Evolutionary conservation across 345 rosid species (phyloP), one percentile per base, ranked within the genome.

Genomic region (Dimocarpus longan): DNA sequence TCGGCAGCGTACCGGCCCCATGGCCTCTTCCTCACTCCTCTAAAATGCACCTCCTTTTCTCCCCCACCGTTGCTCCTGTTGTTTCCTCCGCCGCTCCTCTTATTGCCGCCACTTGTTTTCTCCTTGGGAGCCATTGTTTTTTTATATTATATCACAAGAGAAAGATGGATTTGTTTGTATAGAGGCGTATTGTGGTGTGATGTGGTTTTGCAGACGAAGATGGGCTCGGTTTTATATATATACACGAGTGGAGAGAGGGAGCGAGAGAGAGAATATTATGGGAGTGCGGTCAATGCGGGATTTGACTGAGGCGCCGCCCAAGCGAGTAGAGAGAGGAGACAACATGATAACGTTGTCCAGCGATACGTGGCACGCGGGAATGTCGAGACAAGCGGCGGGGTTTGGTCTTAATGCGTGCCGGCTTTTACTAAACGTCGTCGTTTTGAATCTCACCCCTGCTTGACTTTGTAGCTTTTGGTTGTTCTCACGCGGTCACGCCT

Each of bases 1-100:
- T 96, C 99, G 9, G 99, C 93, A 2, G 99, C 98, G 88, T 93
- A 96, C 73, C 91, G 93, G 0, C 99, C 98, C 98, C 98, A 96
- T 1, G 99, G 99, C 84, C 98, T 85, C 82, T 94, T 97, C 83
- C 99, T 91, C 68, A 94, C 99, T 57, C 99, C 99, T 74, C 99
- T 87, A 59, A 59, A 75, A 75, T 75, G 78, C 62, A 48, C n/a
- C 71, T 75, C 78, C 48, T 60, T 56, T 46, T 72, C 62, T 24
- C 37, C 57, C 44, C 15, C 37, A 22, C 26, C 24, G 64, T n/a
- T 59, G 64, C 22, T 21, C 44, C 15, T 60, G 60, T 46, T 75
- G 43, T 18, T 75, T 26, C 10, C 77, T 18, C n/a, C 26, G 59
- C 37, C 44, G 57, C 52, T 74, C 65, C 56, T 62, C 39, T n/a